Percentiles rank a stretch among this genome's conserved stretches.
Evolutionary conservation across 164 flowering plant genomes (phyloP).

Genomic region (Nymphaea colorata): DNA sequence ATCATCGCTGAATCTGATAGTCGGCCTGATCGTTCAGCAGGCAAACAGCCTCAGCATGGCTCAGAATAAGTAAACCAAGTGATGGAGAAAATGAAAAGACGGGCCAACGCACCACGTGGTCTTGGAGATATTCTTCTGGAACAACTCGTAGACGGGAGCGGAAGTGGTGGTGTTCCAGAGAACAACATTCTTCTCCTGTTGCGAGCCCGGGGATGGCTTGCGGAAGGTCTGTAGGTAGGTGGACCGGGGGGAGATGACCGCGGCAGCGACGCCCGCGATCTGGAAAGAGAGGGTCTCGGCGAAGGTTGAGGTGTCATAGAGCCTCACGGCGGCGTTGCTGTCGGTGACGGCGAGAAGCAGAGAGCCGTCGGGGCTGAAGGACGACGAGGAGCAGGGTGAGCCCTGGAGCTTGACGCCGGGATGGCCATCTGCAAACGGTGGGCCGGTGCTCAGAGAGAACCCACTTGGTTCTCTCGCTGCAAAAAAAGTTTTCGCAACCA

Average conservation of each 20-base stretch:
- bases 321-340: slow-evolving; percentile 35
- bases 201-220: slow-evolving; percentile 32
- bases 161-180: slow-evolving; percentile 60
- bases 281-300: slow-evolving; percentile 50
- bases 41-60: background rate
- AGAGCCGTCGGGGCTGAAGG: slow-evolving; percentile 73
- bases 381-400: slow-evolving; percentile 43
- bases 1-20: slow-evolving; percentile 64
- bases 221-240: slow-evolving; percentile 87
- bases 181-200: slow-evolving; percentile 72
- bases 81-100: background rate
- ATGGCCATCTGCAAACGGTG: slow-evolving; percentile 64
- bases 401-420: slow-evolving; percentile 50
- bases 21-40: slow-evolving; percentile 43
- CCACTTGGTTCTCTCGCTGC: slow-evolving; percentile 75
- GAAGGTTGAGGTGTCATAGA: slow-evolving; percentile 41
- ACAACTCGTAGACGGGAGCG: slow-evolving; percentile 45
- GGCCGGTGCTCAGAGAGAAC: slow-evolving; percentile 70
- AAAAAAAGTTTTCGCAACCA: background rate
- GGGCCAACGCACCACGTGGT: slow-evolving; percentile 51
- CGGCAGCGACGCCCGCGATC: slow-evolving; percentile 51
- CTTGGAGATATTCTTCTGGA: slow-evolving; percentile 80
- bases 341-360: slow-evolving; percentile 52
- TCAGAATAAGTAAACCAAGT: background rate
- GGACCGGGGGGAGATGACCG: slow-evolving; percentile 69